A percentile compares a stretch with the other conserved stretches of the same genome.
Evolutionary conservation across 768 basidiomycete species (phyloP).

Genomic region (Mycena amicta): DNA sequence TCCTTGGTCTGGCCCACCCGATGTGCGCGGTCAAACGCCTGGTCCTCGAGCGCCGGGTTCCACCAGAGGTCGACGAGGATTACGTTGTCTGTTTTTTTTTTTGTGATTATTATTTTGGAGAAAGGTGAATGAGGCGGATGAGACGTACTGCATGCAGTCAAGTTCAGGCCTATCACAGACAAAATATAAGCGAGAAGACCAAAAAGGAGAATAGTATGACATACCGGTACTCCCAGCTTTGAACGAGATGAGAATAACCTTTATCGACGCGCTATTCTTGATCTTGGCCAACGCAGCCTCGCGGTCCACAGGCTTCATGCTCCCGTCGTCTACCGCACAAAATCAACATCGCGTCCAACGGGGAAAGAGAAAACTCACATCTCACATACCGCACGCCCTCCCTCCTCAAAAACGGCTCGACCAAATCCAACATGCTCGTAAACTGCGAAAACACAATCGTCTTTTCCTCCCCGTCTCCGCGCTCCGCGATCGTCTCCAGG

Average conservation of each 20-base stretch:
- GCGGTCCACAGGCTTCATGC: conserved; percentile 76
- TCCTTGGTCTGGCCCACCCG: conserved; percentile 85
- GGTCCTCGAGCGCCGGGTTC: conserved; percentile 91
- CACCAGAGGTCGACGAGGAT: conserved; percentile 95
- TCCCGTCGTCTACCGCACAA: conserved; percentile 76
- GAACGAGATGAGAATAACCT: conserved; percentile 92
- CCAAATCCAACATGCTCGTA: conserved; percentile 82
- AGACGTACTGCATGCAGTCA: conserved; percentile 8
- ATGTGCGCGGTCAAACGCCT: conserved; percentile 92
- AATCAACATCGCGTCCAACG: conserved; percentile 7
- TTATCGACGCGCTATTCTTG: conserved; percentile 53
- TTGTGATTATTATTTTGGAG: no score
- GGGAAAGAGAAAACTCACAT: conserved; percentile 62
- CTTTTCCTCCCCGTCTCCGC: conserved; percentile 71
- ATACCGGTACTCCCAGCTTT: conserved; percentile 96
- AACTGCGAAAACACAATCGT: conserved; percentile 97
- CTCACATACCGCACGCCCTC: conserved; percentile 74
- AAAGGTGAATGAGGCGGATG: conserved; percentile 5
- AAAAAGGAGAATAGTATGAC: no score
- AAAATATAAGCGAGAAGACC: no score
- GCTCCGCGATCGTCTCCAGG: conserved; percentile 62
- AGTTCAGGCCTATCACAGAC: no score
- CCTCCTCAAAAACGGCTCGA: conserved; percentile 80
- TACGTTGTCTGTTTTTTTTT: conserved; percentile 81
- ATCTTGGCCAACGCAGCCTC: conserved; percentile 78